phyloP scores from a whole-genome alignment of 345 rosid genomes.

The Firmiana major region DNA sequence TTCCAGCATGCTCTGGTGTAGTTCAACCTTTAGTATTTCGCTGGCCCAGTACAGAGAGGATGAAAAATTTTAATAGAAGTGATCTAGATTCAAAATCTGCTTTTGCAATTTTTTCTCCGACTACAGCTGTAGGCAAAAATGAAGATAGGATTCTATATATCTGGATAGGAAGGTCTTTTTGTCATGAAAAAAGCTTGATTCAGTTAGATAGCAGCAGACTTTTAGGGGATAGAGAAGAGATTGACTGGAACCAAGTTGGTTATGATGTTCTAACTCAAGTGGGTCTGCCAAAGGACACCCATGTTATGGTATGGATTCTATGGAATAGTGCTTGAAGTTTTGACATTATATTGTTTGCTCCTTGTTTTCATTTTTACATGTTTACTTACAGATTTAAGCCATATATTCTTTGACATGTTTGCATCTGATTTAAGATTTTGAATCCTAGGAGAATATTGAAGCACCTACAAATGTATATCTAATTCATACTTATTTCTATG shows the following conservation, averaged over 20 bases:
- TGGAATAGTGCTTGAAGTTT: slow-evolving; percentile 11
- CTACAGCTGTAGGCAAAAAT: slow-evolving; percentile 36
- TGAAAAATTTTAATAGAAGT: slow-evolving; percentile 35
- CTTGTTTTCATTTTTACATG: slow-evolving; percentile 1
- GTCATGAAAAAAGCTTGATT: slow-evolving; percentile 35
- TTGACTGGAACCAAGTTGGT: slow-evolving; percentile 62
- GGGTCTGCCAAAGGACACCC: slow-evolving; percentile 62
- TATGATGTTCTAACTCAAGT: slow-evolving; percentile 46
- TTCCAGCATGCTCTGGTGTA: slow-evolving; percentile 21
- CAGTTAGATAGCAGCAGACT: slow-evolving; percentile 39
- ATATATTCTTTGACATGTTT: not conserved
- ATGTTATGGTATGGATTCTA: slow-evolving; percentile 74
- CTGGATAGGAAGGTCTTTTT: slow-evolving; percentile 79
- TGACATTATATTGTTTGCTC: not conserved
- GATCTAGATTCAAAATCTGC: slow-evolving; percentile 63
- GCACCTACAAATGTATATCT: not conserved
- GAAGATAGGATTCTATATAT: slow-evolving; percentile 54
- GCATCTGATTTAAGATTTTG: not conserved
- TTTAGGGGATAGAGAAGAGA: slow-evolving; percentile 33
- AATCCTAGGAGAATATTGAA: not conserved
- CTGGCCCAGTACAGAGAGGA: slow-evolving; percentile 77
- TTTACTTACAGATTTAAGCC: not conserved
- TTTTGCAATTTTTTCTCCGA: slow-evolving; percentile 46
- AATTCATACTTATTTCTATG: not conserved
- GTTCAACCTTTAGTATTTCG: slow-evolving; percentile 43